Percentiles rank a stretch among this genome's conserved stretches.
Evolutionary conservation across 306 rosid species (phyloP).

Genomic region (Vigna mungo): DNA sequence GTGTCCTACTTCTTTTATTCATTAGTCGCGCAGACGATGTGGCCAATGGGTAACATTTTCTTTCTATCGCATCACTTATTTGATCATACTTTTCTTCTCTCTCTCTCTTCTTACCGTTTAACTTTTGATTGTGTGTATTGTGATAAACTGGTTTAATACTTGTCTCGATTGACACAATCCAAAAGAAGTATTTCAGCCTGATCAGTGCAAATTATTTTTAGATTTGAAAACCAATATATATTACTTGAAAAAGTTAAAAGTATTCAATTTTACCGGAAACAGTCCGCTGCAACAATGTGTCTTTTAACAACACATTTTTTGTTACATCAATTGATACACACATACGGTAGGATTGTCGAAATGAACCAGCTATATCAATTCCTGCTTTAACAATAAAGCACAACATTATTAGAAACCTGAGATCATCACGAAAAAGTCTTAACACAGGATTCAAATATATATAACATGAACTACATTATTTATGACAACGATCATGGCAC

Average conservation of each 20-base stretch:
- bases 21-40: neutral
- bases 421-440: slow-evolving; percentile 24
- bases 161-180: neutral
- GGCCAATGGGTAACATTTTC: neutral
- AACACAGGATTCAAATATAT: slow-evolving; percentile 23
- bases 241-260: neutral
- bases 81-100: neutral
- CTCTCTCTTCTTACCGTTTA: neutral
- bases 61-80: neutral
- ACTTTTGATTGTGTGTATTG: neutral
- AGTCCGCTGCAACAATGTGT: neutral
- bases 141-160: neutral
- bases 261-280: too few relatives aligned
- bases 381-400: neutral
- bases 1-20: neutral
- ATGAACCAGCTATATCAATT: neutral
- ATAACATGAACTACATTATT: neutral
- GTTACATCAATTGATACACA: neutral
- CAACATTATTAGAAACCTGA: slow-evolving; percentile 22
- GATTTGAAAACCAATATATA: neutral
- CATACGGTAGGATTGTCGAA: neutral
- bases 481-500: slow-evolving; percentile 43
- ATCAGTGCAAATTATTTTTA: neutral
- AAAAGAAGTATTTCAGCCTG: neutral
- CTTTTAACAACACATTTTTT: neutral